Conservation (phyloP, 2,329 filamentous ascomycete genomes). For the Xylaria hypoxylon region DNA sequence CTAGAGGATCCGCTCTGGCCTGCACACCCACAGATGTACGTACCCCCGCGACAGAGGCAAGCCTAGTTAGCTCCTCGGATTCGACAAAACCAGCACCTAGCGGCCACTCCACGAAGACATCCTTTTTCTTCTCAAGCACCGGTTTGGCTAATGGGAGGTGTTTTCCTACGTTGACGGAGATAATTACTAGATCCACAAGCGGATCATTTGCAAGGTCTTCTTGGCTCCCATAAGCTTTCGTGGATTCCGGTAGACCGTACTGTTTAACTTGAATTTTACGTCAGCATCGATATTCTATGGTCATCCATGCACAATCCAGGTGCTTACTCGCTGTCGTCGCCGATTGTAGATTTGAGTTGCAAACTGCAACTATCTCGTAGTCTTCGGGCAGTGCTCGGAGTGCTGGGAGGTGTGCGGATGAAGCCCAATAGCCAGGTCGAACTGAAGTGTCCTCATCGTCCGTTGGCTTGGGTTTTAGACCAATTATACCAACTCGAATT, state of each 20-base stretch:
- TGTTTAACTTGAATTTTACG: constrained; percentile 43
- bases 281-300: background rate
- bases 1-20: constrained; percentile 54
- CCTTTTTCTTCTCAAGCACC: constrained; percentile 58
- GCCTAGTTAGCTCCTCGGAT: constrained; percentile 55
- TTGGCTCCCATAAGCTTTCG: constrained; percentile 57
- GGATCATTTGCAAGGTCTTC: constrained; percentile 58
- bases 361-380: constrained; percentile 62
- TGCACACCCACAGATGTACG: constrained; percentile 62
- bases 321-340: constrained; percentile 54
- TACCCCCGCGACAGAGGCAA: constrained; percentile 56
- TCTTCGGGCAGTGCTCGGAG: constrained; percentile 48
- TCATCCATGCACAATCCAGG: background rate
- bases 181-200: constrained; percentile 61
- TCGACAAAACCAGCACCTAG: constrained; percentile 56
- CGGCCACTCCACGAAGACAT: constrained; percentile 64
- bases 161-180: constrained; percentile 56
- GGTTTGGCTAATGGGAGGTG: constrained; percentile 58
- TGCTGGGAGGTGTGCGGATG: constrained; percentile 54
- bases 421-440: constrained; percentile 51
- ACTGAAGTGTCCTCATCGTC: constrained; percentile 1
- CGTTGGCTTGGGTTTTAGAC: constrained; percentile 35
- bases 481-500: constrained; percentile 46
- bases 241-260: constrained; percentile 52
- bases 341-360: constrained; percentile 59